phyloP scores from a whole-genome alignment of 2,329 filamentous ascomycete genomes.

The Knufia petricola region DNA sequence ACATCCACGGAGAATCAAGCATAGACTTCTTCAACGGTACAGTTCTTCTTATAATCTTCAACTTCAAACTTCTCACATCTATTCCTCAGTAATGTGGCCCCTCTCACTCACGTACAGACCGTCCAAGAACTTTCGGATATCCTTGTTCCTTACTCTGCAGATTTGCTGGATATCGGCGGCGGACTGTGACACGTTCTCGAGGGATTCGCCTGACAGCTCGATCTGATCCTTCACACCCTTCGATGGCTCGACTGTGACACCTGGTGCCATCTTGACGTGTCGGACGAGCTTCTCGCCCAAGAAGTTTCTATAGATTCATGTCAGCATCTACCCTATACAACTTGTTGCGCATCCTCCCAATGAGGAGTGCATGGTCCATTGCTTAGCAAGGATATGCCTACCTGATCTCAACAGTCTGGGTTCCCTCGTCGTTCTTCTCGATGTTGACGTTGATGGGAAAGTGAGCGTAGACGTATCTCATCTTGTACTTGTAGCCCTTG shows the following conservation, averaged over 20 bases:
- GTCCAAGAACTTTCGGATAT: slow-evolving; percentile 99
- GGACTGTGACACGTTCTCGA: slow-evolving; percentile 95
- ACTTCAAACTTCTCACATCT: slow-evolving; percentile 12
- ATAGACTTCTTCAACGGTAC: not conserved
- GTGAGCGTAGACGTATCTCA: slow-evolving; percentile 99
- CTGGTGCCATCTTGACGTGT: slow-evolving; percentile 75
- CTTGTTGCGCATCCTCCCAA: not conserved
- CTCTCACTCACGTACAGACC: slow-evolving; percentile 99
- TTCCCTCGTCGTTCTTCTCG: slow-evolving; percentile 85
- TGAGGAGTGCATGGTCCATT: not conserved
- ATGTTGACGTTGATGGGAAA: slow-evolving; percentile 99
- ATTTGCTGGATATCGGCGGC: slow-evolving; percentile 99
- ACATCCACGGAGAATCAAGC: not conserved
- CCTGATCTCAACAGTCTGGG: slow-evolving; percentile 93
- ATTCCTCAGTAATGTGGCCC: slow-evolving; percentile 73
- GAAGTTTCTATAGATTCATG: slow-evolving; percentile 64
- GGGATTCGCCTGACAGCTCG: slow-evolving; percentile 80
- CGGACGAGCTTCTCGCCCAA: slow-evolving; percentile 99
- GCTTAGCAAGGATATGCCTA: slow-evolving; percentile 37
- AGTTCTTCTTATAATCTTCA: not conserved
- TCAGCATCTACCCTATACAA: slow-evolving; percentile 24
- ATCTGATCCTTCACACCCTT: slow-evolving; percentile 97
- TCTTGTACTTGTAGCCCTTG: slow-evolving; percentile 99
- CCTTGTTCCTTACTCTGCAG: slow-evolving; percentile 99
- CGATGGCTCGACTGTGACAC: slow-evolving; percentile 84